phyloP scores from a whole-genome alignment of 495 filamentous ascomycete genomes.

The Penicillium parvum region DNA sequence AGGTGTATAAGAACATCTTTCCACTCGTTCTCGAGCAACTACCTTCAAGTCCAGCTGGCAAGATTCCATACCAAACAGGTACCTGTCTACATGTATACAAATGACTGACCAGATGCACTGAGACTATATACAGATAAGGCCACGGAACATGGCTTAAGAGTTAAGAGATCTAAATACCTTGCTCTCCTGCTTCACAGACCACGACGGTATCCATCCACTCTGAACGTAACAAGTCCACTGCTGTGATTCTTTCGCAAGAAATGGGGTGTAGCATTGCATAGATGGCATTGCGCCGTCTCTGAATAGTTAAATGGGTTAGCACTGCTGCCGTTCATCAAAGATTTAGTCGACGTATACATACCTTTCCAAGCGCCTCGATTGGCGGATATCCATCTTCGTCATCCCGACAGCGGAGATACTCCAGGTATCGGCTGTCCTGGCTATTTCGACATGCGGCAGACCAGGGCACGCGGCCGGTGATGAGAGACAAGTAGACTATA shows the following conservation, averaged over 20 bases:
- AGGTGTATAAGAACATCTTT: too few relatives aligned
- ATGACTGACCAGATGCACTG: too few relatives aligned
- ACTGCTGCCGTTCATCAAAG: neutral
- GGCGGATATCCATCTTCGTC: conserved; percentile 1
- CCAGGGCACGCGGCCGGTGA: conserved; percentile 16
- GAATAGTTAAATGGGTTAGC: conserved; percentile 29
- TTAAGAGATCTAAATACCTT: too few relatives aligned
- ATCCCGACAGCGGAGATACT: neutral
- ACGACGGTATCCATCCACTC: conserved; percentile 89
- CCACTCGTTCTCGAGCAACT: too few relatives aligned
- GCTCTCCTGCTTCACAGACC: conserved; percentile 80
- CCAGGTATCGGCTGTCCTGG: neutral
- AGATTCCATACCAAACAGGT: too few relatives aligned
- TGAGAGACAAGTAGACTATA: conserved; percentile 15
- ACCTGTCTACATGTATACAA: too few relatives aligned
- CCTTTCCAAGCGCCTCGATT: conserved; percentile 1
- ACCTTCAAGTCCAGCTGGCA: too few relatives aligned
- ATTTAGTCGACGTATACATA: neutral
- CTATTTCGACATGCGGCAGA: neutral
- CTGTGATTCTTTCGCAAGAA: conserved; percentile 69
- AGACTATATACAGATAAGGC: too few relatives aligned
- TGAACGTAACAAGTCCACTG: conserved; percentile 81
- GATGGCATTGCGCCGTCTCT: conserved; percentile 78
- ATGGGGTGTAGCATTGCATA: conserved; percentile 92
- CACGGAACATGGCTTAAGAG: too few relatives aligned